phyloP scores from a whole-genome alignment of 2,329 filamentous ascomycete genomes.

The Neophaeococcomyces aloes region DNA sequence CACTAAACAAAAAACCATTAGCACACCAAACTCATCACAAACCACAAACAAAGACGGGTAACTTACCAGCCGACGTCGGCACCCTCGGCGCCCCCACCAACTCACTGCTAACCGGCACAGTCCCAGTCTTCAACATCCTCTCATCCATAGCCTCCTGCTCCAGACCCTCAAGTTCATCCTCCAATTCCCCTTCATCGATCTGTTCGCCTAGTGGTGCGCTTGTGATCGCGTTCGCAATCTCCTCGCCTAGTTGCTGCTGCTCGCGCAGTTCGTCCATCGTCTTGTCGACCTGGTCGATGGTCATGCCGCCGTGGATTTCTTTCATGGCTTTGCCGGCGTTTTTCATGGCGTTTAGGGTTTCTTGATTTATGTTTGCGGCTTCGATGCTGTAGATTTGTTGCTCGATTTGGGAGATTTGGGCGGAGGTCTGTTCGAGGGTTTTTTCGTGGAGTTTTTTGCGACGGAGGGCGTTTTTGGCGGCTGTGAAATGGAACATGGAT shows the following conservation, averaged over 20 bases:
- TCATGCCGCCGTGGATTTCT: slow-evolving; percentile 80
- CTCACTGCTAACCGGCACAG: slow-evolving; percentile 68
- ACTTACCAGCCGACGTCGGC: slow-evolving; percentile 65
- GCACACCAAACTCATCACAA: background rate
- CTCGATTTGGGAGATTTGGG: slow-evolving; percentile 85
- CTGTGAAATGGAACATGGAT: slow-evolving; percentile 39
- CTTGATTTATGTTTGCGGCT: slow-evolving; percentile 95
- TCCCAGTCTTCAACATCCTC: slow-evolving; percentile 83
- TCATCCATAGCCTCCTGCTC: slow-evolving; percentile 90
- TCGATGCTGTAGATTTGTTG: slow-evolving; percentile 96
- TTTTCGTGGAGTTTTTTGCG: slow-evolving; percentile 93
- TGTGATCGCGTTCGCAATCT: slow-evolving; percentile 80
- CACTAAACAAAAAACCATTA: slow-evolving; percentile 1
- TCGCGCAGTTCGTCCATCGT: slow-evolving; percentile 90
- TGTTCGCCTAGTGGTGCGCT: slow-evolving; percentile 55
- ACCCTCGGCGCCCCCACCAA: slow-evolving; percentile 67
- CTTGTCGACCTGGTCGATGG: slow-evolving; percentile 86
- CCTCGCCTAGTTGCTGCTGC: slow-evolving; percentile 84
- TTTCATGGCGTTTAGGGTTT: slow-evolving; percentile 91
- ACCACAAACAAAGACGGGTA: slow-evolving; percentile 8
- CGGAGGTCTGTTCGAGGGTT: slow-evolving; percentile 77
- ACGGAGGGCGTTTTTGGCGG: slow-evolving; percentile 77
- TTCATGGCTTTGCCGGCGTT: slow-evolving; percentile 84
- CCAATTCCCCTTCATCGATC: slow-evolving; percentile 76
- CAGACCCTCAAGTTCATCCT: slow-evolving; percentile 71